Conservation (phyloP, 2,329 filamentous ascomycete species). For the Penicillium sp. region DNA sequence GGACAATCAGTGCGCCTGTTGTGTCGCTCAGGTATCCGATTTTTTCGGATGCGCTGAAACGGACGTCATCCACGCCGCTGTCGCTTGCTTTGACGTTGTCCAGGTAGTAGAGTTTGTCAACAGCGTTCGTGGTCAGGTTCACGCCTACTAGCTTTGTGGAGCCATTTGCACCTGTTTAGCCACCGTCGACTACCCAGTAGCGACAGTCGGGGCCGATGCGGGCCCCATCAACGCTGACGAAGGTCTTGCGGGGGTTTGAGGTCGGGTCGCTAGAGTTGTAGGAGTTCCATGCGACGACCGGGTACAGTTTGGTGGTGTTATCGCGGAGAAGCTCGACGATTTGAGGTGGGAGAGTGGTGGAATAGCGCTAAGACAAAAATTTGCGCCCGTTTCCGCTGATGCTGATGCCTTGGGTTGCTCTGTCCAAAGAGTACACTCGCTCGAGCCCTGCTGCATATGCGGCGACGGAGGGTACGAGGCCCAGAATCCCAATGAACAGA, state of each 20-base stretch:
- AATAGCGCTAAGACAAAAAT: background rate
- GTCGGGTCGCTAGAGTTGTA: slow-evolving; percentile 6
- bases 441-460: background rate
- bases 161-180: slow-evolving; percentile 23
- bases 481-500: background rate
- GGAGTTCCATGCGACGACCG: slow-evolving; percentile 10
- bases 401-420: background rate
- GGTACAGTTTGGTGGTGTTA: slow-evolving; percentile 3
- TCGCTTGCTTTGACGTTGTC: slow-evolving; percentile 31
- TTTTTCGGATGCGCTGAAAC: background rate
- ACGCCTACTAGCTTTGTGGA: slow-evolving; percentile 36
- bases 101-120: slow-evolving; percentile 34
- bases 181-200: slow-evolving; percentile 35
- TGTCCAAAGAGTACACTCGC: background rate
- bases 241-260: background rate
- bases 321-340: background rate
- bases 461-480: background rate
- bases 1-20: slow-evolving; percentile 28
- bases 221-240: background rate
- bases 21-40: background rate
- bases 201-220: slow-evolving; percentile 35
- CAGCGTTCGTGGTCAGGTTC: slow-evolving; percentile 34
- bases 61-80: slow-evolving; percentile 37
- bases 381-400: background rate
- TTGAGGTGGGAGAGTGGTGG: background rate